Conservation (phyloP, 345 rosid genomes). For the Lumnitzera littorea region DNA sequence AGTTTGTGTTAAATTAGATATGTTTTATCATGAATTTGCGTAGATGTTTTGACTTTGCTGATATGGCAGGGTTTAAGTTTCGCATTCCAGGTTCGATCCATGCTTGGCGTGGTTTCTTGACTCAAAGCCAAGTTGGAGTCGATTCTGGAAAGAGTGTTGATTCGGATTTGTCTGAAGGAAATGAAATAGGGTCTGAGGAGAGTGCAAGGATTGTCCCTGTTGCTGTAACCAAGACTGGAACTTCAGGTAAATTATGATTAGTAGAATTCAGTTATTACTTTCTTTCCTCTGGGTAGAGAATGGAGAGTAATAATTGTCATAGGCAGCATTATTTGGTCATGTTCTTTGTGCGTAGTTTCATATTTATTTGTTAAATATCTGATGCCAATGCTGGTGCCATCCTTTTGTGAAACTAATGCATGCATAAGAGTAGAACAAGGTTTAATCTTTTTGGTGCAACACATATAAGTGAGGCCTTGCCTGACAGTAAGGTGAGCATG, state of each 20-base stretch:
- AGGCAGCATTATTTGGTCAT: too few species aligned
- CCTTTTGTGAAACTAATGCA: too few species aligned
- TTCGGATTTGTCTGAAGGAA: constrained; percentile 20
- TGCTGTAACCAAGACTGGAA: constrained; percentile 15
- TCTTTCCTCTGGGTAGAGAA: neutral
- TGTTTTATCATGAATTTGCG: neutral
- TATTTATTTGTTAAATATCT: too few species aligned
- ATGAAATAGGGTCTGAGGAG: constrained; percentile 20
- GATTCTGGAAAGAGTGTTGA: constrained; percentile 13
- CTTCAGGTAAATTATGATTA: constrained; percentile 20
- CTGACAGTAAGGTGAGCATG: too few species aligned
- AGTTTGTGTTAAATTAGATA: neutral
- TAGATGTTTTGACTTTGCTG: neutral
- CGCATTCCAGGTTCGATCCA: constrained; percentile 22
- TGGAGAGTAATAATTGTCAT: neutral
- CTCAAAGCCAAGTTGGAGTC: constrained; percentile 14
- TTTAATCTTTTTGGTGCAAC: too few species aligned
- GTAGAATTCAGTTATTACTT: too few species aligned
- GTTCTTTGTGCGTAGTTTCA: too few species aligned
- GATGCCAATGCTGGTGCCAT: too few species aligned
- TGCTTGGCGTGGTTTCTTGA: constrained; percentile 16
- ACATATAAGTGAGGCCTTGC: too few species aligned
- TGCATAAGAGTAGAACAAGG: too few species aligned
- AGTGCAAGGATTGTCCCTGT: constrained; percentile 13
- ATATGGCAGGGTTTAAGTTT: constrained; percentile 44